Conservation (phyloP, 768 basidiomycete species). For the Epithele typhae region DNA sequence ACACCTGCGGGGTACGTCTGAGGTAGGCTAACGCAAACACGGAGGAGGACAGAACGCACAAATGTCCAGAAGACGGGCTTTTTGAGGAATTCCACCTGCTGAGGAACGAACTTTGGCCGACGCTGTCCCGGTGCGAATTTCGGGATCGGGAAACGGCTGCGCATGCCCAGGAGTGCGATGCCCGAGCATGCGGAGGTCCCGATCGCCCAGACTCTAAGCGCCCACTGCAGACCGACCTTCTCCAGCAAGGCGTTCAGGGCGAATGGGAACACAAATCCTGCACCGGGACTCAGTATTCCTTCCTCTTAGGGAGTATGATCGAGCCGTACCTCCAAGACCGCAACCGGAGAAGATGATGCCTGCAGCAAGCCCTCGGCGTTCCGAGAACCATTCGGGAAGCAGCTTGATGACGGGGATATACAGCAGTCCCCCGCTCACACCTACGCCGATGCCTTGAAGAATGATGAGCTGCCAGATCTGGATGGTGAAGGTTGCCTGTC, state of each 20-base stretch:
- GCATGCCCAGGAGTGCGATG: conserved; percentile 10
- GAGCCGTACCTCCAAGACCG: conserved; percentile 10
- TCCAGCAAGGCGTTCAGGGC: conserved; percentile 13
- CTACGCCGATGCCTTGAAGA: conserved; percentile 16
- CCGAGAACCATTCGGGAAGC: conserved; percentile 18
- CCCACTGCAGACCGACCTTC: conserved; percentile 15
- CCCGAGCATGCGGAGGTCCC: conserved; percentile 6
- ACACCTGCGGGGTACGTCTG: conserved; percentile 2
- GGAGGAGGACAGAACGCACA: conserved; percentile 2
- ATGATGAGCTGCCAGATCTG: conserved; percentile 20
- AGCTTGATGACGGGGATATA: conserved; percentile 13
- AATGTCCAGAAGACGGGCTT: conserved; percentile 13
- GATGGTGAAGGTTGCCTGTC: no score
- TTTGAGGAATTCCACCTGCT: conserved; percentile 8
- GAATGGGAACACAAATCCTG: conserved; percentile 18
- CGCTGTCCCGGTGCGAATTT: conserved; percentile 1
- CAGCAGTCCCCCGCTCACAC: conserved; percentile 13
- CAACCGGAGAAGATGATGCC: conserved; percentile 18
- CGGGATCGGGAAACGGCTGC: conserved; percentile 13
- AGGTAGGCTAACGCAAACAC: not conserved
- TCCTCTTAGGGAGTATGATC: not conserved
- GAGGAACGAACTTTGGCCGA: conserved; percentile 11
- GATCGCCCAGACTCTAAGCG: conserved; percentile 16
- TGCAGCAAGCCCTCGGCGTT: conserved; percentile 14
- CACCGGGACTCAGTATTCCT: not conserved